phyloP scores from a whole-genome alignment of 2,329 filamentous ascomycete species.

The Periconia sp. region DNA sequence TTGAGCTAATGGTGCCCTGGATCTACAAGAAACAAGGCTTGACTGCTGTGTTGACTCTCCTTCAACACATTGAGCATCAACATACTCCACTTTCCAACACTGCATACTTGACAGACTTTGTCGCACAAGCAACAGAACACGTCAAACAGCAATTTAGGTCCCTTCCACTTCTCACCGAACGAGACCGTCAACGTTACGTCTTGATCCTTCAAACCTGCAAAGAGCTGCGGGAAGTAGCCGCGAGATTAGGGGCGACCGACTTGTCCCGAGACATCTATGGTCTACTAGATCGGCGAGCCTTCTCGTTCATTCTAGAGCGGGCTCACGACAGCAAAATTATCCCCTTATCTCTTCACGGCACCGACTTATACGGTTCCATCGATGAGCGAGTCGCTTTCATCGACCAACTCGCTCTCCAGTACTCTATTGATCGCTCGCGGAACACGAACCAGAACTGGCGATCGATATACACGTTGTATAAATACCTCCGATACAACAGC shows the following conservation, averaged over 20 bases:
- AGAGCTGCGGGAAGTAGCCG: constrained; percentile 9
- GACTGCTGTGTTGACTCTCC: constrained; percentile 8
- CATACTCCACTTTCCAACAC: constrained; percentile 10
- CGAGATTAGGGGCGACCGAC: not conserved
- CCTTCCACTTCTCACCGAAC: not conserved
- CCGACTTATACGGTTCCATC: constrained; percentile 13
- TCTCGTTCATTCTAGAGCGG: constrained; percentile 26
- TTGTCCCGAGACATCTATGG: constrained; percentile 5
- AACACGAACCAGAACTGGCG: constrained; percentile 24
- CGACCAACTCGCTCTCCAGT: constrained; percentile 38
- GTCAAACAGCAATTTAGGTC: constrained; percentile 1
- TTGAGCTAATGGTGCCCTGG: constrained; percentile 15
- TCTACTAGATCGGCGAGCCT: constrained; percentile 19
- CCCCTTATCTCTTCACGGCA: constrained; percentile 23
- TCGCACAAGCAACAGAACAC: constrained; percentile 5
- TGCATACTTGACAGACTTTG: constrained; percentile 8
- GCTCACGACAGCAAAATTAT: constrained; percentile 24
- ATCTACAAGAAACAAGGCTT: constrained; percentile 12
- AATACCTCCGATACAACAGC: constrained; percentile 21
- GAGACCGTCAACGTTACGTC: constrained; percentile 9
- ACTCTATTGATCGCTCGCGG: constrained; percentile 27
- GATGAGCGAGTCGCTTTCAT: constrained; percentile 22
- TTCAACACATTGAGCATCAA: constrained; percentile 11
- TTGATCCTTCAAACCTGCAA: constrained; percentile 10
- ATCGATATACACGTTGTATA: constrained; percentile 29